Evolutionary conservation across 2,329 filamentous ascomycete species (phyloP), one percentile per base, ranked within the genome.

Genomic region (Pestalotiopsis sp.): DNA sequence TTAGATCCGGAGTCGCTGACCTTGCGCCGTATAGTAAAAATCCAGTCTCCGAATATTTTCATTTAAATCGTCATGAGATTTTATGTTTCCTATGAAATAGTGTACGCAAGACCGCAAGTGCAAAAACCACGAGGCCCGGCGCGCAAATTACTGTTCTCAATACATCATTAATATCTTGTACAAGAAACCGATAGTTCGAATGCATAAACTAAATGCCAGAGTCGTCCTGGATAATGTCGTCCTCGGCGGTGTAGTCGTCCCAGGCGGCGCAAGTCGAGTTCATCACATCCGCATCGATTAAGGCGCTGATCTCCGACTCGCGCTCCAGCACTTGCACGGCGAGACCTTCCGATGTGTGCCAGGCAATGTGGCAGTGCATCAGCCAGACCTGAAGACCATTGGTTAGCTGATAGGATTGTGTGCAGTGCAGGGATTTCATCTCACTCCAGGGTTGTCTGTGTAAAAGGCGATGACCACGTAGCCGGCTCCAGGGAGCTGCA

Each of bases 291-390:
- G 68, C 52, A 48, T 76, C 71, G 13, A 71, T 68, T 4, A 75
- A 44, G 26, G 22, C 61, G 0, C 64, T 61, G 40, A 79, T 75
- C 63, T 80, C 70, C 61, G 75, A 48, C 64, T 74, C 68, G 26
- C 74, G 71, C 68, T 78, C 78, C 61, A 88, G 69, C 70, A 87
- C 86, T 73, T 88, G 86, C 62, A 87, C 73, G 1, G 81, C 84
- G 9, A 88, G 80, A 30, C 84, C 85, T 70, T 82, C 78, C 62
- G 74, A 76, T 13, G 83, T 79, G 71, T 87, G 85, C 83, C 80
- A 84, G 22, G 80, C 79, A 66, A 84, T 83, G 71, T 84, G 80
- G 71, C 81, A 83, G 70, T 83, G 65, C 20, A 56, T n/a, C 6
- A 56, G 6, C 22, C n/a, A 70, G 17, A 66, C 69, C 52, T 70